Evolutionary conservation across 768 basidiomycete genomes (phyloP), one percentile per base, ranked within the genome.

Genomic region (Tylopilus plumbeoviolaceoides): DNA sequence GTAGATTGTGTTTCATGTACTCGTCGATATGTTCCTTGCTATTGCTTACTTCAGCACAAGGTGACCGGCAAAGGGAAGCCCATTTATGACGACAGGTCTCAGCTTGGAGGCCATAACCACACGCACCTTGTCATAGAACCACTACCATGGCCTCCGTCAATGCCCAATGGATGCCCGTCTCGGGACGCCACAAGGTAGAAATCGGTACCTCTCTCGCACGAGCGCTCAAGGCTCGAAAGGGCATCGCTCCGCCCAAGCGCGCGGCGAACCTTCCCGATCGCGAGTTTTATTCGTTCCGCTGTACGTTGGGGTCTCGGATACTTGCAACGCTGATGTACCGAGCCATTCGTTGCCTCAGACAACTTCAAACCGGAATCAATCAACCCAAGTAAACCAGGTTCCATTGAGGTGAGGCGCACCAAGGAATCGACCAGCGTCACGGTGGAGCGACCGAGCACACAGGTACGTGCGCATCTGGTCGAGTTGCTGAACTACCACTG

Each of bases 221-320:
- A 51, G 79, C 83, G 4, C 76, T 91, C 63, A 88, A 83, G 64
- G 81, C 84, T 10, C 82, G 87, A 61, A 83, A 82, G 61, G 81
- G 80, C 23, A 71, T 73, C 1, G 69, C 76, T 7, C 73, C 59
- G 43, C 70, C 55, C 70, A 77, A 66, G 67, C 75, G 66, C 18
- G 65, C 59, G 35, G 63, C 48, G 9, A 75, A 75, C 51, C 70
- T 81, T 50, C 82, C 84, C 25, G 81, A 83, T 63, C 76, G 79
- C 48, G 84, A 88, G 58, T 87, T 88, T 68, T 87, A 85, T 64
- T 82, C 85, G n/a, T 80, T 91, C 61, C 77, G 85, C 59, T 91
- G 89, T 89, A 57, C 57, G 84, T 76, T 23, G 50, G 38, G 18
- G 47, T 40, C 54, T 35, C 31, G 23, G n/a, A 44, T 47, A 4